Percentiles rank a stretch among this genome's conserved stretches.
These are phyloP conservation scores for Linnemannia zychae DNA, from an alignment of 192 early-diverging fungal genomes.

Conservation along the genomic window DNA sequence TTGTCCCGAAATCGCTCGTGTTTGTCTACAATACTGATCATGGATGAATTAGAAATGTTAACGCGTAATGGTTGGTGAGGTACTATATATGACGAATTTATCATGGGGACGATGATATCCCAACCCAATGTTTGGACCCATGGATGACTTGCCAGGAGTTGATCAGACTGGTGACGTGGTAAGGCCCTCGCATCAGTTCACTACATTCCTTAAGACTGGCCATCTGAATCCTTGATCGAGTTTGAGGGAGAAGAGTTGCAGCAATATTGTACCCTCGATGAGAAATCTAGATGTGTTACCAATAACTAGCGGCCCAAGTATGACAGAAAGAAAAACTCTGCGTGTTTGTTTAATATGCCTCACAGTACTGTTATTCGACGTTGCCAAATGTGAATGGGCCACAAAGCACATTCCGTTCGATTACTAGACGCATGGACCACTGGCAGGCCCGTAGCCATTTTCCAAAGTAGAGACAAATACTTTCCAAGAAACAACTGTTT, in stretches of 20 bases:
- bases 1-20: neutral
- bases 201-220: conserved; percentile 17
- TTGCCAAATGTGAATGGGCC: conserved; percentile 24
- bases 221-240: conserved; percentile 11
- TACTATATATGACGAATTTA: neutral
- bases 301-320: too few relatives aligned
- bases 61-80: neutral
- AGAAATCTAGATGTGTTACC: too few relatives aligned
- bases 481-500: neutral
- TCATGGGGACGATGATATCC: conserved; percentile 17
- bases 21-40: conserved; percentile 16
- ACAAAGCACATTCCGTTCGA: conserved; percentile 6
- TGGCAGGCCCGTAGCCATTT: neutral
- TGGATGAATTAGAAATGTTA: neutral
- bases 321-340: neutral
- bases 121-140: conserved; percentile 12
- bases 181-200: conserved; percentile 18
- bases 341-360: neutral
- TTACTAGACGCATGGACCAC: conserved; percentile 9
- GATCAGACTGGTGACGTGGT: conserved; percentile 17
- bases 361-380: neutral
- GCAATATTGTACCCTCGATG: too few relatives aligned
- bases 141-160: neutral
- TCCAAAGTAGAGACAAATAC: too few relatives aligned
- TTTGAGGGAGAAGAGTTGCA: neutral